phyloP scores from a whole-genome alignment of 2,329 filamentous ascomycete genomes.

The Fusarium sp. region DNA sequence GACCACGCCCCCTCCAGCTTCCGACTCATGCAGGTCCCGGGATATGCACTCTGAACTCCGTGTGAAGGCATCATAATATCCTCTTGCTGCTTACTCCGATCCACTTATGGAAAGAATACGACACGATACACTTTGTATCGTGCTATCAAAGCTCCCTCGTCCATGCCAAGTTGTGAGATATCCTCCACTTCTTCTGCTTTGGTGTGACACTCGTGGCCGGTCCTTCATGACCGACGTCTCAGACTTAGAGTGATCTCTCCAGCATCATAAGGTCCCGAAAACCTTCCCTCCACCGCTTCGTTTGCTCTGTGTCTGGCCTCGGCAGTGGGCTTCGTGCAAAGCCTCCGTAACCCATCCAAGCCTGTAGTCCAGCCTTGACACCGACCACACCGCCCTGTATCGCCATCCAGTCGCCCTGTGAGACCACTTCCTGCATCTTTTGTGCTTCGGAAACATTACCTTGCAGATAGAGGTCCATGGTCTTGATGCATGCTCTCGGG shows the following conservation, averaged over 20 bases:
- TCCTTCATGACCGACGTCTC: constrained; percentile 15
- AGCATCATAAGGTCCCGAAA: constrained; percentile 61
- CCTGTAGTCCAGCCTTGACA: constrained; percentile 72
- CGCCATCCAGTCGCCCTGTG: constrained; percentile 75
- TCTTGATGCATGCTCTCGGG: constrained; percentile 69
- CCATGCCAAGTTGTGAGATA: background rate
- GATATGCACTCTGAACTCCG: constrained; percentile 1
- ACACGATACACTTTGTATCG: background rate
- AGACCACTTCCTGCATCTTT: constrained; percentile 69
- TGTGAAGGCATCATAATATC: background rate
- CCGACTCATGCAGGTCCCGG: constrained; percentile 27
- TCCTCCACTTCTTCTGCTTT: constrained; percentile 4
- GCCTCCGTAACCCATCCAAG: constrained; percentile 75
- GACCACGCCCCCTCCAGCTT: background rate
- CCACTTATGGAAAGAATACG: background rate
- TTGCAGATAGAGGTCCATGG: constrained; percentile 66
- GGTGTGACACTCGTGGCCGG: constrained; percentile 16
- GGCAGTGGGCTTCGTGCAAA: constrained; percentile 44
- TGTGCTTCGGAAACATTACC: constrained; percentile 68
- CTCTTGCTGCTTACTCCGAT: background rate
- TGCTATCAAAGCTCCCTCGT: constrained; percentile 7
- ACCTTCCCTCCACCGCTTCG: constrained; percentile 61
- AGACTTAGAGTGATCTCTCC: constrained; percentile 56
- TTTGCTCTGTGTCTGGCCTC: constrained; percentile 58
- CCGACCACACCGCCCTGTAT: constrained; percentile 77